phyloP scores from a whole-genome alignment of 495 filamentous ascomycete genomes.

The Patellaria atrata region DNA sequence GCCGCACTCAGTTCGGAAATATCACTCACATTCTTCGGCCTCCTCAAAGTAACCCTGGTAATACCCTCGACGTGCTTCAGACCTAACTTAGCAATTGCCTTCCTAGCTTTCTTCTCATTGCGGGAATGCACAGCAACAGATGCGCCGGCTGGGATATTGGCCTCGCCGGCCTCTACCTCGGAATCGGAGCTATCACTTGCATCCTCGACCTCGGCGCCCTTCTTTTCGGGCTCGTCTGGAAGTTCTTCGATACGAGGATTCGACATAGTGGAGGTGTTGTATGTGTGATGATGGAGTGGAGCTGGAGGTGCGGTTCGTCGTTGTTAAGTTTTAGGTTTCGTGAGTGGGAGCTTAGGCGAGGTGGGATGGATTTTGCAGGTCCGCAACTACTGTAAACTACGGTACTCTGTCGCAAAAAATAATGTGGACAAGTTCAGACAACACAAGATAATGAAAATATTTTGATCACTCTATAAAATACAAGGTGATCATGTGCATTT shows the following conservation, averaged over 20 bases:
- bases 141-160: conserved; percentile 70
- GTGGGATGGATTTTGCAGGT: no score
- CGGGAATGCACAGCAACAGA: conserved; percentile 85
- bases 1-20: no score
- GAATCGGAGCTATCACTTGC: conserved; percentile 63
- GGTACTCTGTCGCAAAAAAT: no score
- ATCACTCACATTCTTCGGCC: conserved; percentile 88
- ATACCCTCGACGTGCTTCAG: conserved; percentile 93
- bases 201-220: conserved; percentile 58
- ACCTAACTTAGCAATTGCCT: conserved; percentile 95
- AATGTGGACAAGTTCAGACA: no score
- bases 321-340: conserved; percentile 19
- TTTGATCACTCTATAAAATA: no score
- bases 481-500: no score
- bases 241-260: conserved; percentile 97
- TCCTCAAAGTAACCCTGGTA: conserved; percentile 89
- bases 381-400: no score
- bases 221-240: conserved; percentile 71
- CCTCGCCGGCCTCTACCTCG: conserved; percentile 40
- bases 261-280: conserved; percentile 55
- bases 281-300: conserved; percentile 26
- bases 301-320: conserved; percentile 8
- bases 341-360: no score
- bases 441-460: no score
- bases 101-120: conserved; percentile 99